phyloP scores from a whole-genome alignment of 2,329 filamentous ascomycete species.

The Fusarium sterilihyphosum region DNA sequence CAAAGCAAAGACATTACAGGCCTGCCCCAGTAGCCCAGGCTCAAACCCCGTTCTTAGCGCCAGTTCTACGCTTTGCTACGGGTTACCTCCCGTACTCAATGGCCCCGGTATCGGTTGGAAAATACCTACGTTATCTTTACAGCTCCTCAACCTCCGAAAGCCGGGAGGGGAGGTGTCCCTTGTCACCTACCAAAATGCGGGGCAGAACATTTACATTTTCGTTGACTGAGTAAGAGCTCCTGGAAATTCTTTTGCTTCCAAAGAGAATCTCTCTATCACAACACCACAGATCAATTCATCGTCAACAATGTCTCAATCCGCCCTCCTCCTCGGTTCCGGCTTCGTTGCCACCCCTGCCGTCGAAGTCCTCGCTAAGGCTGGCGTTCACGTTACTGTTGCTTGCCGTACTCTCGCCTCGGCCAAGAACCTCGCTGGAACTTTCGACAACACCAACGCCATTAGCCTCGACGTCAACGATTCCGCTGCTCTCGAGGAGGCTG shows the following conservation, averaged over 20 bases:
- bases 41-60: background rate
- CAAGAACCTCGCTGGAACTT: conserved; percentile 76
- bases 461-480: conserved; percentile 85
- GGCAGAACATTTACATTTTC: conserved; percentile 16
- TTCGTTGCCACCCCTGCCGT: conserved; percentile 73
- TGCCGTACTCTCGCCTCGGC: conserved; percentile 84
- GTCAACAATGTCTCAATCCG: conserved; percentile 44
- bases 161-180: conserved; percentile 17
- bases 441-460: conserved; percentile 79
- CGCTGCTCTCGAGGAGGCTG: conserved; percentile 79
- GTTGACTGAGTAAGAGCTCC: background rate
- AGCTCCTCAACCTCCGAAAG: conserved; percentile 8
- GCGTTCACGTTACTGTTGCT: conserved; percentile 74
- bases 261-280: conserved; percentile 13
- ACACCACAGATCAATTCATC: conserved; percentile 2
- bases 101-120: conserved; percentile 20
- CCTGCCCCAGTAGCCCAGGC: background rate
- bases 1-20: conserved; percentile 6
- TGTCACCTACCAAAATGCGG: conserved; percentile 7
- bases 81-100: background rate
- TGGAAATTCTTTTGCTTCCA: conserved; percentile 19
- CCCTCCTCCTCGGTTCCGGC: conserved; percentile 54
- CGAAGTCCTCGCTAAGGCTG: conserved; percentile 69
- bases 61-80: conserved; percentile 14
- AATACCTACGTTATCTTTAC: background rate